phyloP scores from a whole-genome alignment of 495 filamentous ascomycete genomes.

The Aspergillus bridgeri region DNA sequence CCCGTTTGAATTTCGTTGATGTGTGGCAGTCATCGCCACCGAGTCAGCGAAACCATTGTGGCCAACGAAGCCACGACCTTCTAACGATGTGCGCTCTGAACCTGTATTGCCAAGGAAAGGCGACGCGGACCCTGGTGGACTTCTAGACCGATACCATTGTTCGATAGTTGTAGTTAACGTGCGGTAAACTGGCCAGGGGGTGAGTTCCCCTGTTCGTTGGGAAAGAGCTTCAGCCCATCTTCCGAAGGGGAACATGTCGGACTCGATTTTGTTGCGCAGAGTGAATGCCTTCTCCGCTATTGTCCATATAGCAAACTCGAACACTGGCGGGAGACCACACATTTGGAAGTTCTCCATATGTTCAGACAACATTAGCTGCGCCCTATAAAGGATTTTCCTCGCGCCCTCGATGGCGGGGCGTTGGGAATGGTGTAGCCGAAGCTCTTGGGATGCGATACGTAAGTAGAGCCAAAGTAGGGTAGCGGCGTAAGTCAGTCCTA shows the following conservation, averaged over 20 bases:
- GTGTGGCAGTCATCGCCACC: constrained; percentile 6
- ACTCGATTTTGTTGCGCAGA: constrained; percentile 32
- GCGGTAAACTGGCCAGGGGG: constrained; percentile 39
- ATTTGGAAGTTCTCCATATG: constrained; percentile 46
- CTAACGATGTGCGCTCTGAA: constrained; percentile 3
- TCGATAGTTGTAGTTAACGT: constrained; percentile 33
- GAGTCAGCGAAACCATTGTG: constrained; percentile 8
- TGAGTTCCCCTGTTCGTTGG: constrained; percentile 28
- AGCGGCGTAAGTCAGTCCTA: constrained; percentile 44
- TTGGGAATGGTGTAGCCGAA: constrained; percentile 33
- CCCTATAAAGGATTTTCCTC: constrained; percentile 43
- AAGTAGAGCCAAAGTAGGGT: constrained; percentile 46
- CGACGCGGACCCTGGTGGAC: constrained; percentile 10
- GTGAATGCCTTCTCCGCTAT: constrained; percentile 38
- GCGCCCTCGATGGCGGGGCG: constrained; percentile 40
- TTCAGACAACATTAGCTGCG: constrained; percentile 41
- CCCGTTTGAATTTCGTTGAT: constrained; percentile 3
- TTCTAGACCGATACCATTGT: constrained; percentile 29
- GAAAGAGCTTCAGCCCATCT: constrained; percentile 39
- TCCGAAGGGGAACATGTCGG: constrained; percentile 36
- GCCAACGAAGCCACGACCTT: not conserved
- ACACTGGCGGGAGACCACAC: constrained; percentile 46
- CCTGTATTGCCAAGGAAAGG: constrained; percentile 10
- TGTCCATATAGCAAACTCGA: constrained; percentile 40
- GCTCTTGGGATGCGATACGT: constrained; percentile 33